Evolutionary conservation across 2,329 filamentous ascomycete genomes (phyloP).

Genomic region (Penicillium sp.): DNA sequence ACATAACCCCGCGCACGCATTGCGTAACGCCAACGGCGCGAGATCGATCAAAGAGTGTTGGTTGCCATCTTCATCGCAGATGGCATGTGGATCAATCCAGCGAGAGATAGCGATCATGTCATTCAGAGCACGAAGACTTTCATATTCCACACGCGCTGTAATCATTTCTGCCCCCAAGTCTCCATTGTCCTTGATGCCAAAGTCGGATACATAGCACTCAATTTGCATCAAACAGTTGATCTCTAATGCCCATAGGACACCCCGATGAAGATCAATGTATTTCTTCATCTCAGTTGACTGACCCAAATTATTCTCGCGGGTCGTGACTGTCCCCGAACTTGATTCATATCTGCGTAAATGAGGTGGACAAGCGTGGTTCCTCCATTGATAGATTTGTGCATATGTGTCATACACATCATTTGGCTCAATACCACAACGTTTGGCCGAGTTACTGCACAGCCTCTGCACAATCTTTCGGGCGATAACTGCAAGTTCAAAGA

Average conservation of each 20-base stretch:
- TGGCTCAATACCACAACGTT: conserved; percentile 1
- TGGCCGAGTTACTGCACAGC: conserved; percentile 2
- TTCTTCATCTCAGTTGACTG: not conserved
- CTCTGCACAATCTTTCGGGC: not conserved
- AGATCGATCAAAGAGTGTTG: conserved; percentile 9
- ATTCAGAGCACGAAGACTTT: conserved; percentile 4
- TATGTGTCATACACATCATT: conserved; percentile 6
- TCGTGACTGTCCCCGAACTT: not conserved
- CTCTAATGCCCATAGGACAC: conserved; percentile 8
- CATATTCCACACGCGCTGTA: conserved; percentile 4
- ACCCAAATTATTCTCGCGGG: not conserved
- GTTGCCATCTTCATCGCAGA: conserved; percentile 1
- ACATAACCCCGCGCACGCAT: conserved; percentile 8
- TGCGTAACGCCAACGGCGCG: conserved; percentile 8
- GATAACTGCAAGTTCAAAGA: conserved; percentile 10
- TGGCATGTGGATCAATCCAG: conserved; percentile 6
- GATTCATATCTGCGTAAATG: conserved; percentile 5
- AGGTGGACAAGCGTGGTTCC: not conserved
- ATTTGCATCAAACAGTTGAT: conserved; percentile 10
- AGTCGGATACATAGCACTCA: conserved; percentile 2
- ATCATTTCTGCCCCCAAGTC: not conserved
- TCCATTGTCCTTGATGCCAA: conserved; percentile 2
- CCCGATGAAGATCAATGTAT: conserved; percentile 5
- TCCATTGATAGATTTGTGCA: conserved; percentile 3
- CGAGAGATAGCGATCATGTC: conserved; percentile 2